These are phyloP conservation scores for Tolypocladium album DNA, from an alignment of 2,329 filamentous ascomycete species.

Conservation along the genomic window DNA sequence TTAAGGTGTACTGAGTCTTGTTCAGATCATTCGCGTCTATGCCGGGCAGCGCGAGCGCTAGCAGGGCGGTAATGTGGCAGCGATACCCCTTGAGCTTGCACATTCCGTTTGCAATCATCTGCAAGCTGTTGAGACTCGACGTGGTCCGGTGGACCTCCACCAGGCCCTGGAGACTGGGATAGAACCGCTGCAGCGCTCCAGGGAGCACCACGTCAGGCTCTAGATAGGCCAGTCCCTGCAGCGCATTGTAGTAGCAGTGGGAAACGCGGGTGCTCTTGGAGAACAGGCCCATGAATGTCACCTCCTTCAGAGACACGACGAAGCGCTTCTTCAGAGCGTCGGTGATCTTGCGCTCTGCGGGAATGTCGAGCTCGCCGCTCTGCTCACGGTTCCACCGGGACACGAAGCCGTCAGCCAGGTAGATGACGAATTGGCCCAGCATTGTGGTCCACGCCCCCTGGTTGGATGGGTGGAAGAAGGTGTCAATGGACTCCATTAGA, in stretches of 20 bases:
- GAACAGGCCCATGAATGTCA: slow-evolving; percentile 97
- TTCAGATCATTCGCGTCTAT: slow-evolving; percentile 97
- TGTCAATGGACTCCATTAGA: slow-evolving; percentile 88
- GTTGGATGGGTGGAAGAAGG: slow-evolving; percentile 98
- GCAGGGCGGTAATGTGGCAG: slow-evolving; percentile 85
- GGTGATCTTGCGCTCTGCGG: slow-evolving; percentile 67
- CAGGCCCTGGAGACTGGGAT: slow-evolving; percentile 89
- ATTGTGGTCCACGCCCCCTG: slow-evolving; percentile 86
- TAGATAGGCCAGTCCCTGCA: slow-evolving; percentile 81
- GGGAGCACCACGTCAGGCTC: slow-evolving; percentile 88
- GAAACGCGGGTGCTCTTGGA: slow-evolving; percentile 89
- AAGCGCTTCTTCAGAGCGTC: slow-evolving; percentile 78
- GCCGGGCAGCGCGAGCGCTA: slow-evolving; percentile 87
- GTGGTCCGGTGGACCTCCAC: slow-evolving; percentile 96
- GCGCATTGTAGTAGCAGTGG: slow-evolving; percentile 79
- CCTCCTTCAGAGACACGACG: slow-evolving; percentile 78
- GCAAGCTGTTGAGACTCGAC: slow-evolving; percentile 81
- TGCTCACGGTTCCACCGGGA: slow-evolving; percentile 95
- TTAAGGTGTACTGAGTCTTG: slow-evolving; percentile 89
- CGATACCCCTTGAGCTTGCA: slow-evolving; percentile 89
- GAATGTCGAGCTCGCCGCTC: slow-evolving; percentile 82
- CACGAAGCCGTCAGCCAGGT: slow-evolving; percentile 90
- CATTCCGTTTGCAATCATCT: slow-evolving; percentile 87
- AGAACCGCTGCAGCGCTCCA: slow-evolving; percentile 89
- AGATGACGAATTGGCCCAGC: slow-evolving; percentile 81